Conservation (phyloP, 2,329 filamentous ascomycete genomes). For the Biscogniauxia marginata region DNA sequence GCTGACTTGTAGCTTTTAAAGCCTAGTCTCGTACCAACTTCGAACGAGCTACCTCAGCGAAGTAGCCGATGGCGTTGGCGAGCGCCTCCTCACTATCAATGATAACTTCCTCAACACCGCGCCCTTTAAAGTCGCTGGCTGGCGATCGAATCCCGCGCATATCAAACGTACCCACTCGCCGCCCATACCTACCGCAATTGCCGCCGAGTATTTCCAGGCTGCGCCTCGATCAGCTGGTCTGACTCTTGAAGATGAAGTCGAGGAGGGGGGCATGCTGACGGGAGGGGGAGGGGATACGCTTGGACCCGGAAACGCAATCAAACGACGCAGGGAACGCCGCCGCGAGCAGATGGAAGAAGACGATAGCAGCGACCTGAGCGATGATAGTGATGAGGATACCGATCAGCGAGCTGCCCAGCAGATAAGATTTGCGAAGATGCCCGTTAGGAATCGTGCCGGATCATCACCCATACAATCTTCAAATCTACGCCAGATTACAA, state of each 20-base stretch:
- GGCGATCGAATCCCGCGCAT: slow-evolving; percentile 70
- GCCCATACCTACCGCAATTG: slow-evolving; percentile 78
- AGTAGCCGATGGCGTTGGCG: slow-evolving; percentile 80
- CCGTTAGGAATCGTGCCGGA: slow-evolving; percentile 77
- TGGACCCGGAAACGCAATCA: slow-evolving; percentile 64
- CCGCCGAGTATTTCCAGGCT: slow-evolving; percentile 78
- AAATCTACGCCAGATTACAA: slow-evolving; percentile 55
- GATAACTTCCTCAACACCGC: slow-evolving; percentile 75
- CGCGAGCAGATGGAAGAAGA: slow-evolving; percentile 79
- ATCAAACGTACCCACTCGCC: slow-evolving; percentile 83
- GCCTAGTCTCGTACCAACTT: slow-evolving; percentile 79
- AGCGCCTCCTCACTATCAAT: slow-evolving; percentile 79
- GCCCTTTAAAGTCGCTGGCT: slow-evolving; percentile 80
- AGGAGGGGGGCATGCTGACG: slow-evolving; percentile 71
- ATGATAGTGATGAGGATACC: slow-evolving; percentile 78
- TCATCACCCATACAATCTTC: slow-evolving; percentile 80
- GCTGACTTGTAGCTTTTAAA: slow-evolving; percentile 35
- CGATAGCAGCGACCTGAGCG: slow-evolving; percentile 80
- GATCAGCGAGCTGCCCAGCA: slow-evolving; percentile 76
- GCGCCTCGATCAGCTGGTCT: slow-evolving; percentile 62
- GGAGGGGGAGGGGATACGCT: slow-evolving; percentile 67
- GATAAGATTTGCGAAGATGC: slow-evolving; percentile 97
- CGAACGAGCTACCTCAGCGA: slow-evolving; percentile 77
- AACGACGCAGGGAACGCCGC: slow-evolving; percentile 59
- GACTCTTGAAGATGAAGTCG: slow-evolving; percentile 67